Conservation (phyloP, 371 early-diverging fungal species). For the Mortierella sp. region DNA sequence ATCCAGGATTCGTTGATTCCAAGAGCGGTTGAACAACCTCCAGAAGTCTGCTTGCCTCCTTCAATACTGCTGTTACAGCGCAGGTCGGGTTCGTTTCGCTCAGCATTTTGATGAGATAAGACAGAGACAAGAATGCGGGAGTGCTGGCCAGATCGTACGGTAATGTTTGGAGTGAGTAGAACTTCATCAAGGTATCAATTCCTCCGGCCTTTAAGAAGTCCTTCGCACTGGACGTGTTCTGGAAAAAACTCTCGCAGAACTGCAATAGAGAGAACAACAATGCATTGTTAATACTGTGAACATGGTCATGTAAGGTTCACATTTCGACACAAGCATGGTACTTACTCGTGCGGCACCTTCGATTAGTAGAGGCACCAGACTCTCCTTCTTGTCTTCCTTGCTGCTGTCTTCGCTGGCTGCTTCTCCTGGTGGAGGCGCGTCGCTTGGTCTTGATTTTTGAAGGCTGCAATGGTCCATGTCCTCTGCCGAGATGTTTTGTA, state of each 20-base stretch:
- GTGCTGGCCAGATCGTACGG: conserved; percentile 83
- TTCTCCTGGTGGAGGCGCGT: conserved; percentile 37
- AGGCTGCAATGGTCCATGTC: conserved; percentile 59
- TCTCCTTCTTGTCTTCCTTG: conserved; percentile 67
- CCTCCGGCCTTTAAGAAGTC: conserved; percentile 81
- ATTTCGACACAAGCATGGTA: conserved; percentile 18
- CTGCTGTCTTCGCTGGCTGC: conserved; percentile 51
- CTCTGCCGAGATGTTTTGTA: conserved; percentile 53
- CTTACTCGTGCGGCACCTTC: conserved; percentile 63
- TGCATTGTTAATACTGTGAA: too few species aligned
- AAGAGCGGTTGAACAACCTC: conserved; percentile 45
- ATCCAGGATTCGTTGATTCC: conserved; percentile 21
- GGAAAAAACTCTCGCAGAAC: conserved; percentile 90
- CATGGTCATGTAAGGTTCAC: too few species aligned
- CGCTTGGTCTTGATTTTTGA: conserved; percentile 28
- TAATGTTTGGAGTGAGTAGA: conserved; percentile 72
- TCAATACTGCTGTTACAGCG: conserved; percentile 56
- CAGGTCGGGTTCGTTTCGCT: conserved; percentile 70
- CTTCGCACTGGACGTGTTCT: conserved; percentile 76
- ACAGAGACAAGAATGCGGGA: conserved; percentile 72
- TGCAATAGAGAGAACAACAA: conserved; percentile 20
- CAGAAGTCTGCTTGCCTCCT: conserved; percentile 60
- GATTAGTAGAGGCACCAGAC: conserved; percentile 58
- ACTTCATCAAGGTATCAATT: conserved; percentile 68
- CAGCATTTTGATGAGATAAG: conserved; percentile 78